Evolutionary conservation across 768 basidiomycete species (phyloP).

Genomic region (Hebeloma cylindrosporum): DNA sequence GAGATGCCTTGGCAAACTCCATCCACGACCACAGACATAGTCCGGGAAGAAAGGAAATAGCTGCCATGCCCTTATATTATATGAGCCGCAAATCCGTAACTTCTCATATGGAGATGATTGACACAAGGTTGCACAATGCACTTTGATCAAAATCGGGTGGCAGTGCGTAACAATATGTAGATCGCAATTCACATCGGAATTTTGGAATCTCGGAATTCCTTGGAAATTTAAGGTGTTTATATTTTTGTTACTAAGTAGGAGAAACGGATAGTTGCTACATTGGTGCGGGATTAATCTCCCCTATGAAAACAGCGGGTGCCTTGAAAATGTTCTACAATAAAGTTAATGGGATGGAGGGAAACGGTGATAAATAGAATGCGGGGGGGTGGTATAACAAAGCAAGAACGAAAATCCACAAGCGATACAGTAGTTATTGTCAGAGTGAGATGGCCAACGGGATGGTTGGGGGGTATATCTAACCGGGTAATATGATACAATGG

Average conservation of each 20-base stretch:
- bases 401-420: constrained; percentile 7
- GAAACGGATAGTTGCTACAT: constrained; percentile 20
- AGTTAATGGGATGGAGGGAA: constrained; percentile 3
- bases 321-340: constrained; percentile 16
- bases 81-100: too few relatives aligned
- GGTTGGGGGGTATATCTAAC: constrained; percentile 18
- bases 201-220: too few relatives aligned
- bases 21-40: constrained; percentile 10
- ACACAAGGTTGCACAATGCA: too few relatives aligned
- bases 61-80: too few relatives aligned
- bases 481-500: constrained; percentile 17
- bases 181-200: too few relatives aligned
- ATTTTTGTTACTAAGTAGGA: constrained; percentile 3
- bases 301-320: background rate
- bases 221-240: too few relatives aligned
- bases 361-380: constrained; percentile 9
- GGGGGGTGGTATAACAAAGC: constrained; percentile 7
- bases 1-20: constrained; percentile 11
- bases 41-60: background rate
- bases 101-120: too few relatives aligned
- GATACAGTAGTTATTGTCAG: constrained; percentile 19
- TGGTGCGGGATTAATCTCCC: constrained; percentile 16
- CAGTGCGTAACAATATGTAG: too few relatives aligned
- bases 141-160: too few relatives aligned
- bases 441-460: background rate